phyloP scores from a whole-genome alignment of 2,329 filamentous ascomycete species.

The Waltergamsia citrina region DNA sequence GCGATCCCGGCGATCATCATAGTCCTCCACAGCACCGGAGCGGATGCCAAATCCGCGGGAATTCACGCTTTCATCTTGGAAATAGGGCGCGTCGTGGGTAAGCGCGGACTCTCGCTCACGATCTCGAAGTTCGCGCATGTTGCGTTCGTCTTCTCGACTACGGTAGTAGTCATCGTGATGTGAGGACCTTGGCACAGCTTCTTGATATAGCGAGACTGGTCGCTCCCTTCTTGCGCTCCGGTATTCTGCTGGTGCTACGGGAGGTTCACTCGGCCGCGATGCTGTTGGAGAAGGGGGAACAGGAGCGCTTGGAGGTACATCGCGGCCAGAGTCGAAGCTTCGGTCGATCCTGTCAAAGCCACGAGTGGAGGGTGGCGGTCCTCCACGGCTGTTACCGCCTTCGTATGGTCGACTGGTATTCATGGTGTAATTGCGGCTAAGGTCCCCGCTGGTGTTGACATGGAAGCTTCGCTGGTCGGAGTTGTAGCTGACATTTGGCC shows the following conservation, averaged over 20 bases:
- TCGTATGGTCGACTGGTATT: slow-evolving; percentile 26
- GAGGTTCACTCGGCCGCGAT: not conserved
- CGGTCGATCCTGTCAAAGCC: slow-evolving; percentile 62
- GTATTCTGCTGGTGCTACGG: slow-evolving; percentile 2
- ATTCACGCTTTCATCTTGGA: slow-evolving; percentile 35
- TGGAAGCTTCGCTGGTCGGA: slow-evolving; percentile 36
- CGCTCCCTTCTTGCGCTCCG: slow-evolving; percentile 22
- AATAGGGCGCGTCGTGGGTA: slow-evolving; percentile 19
- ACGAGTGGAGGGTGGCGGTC: slow-evolving; percentile 59
- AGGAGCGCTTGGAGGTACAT: slow-evolving; percentile 30
- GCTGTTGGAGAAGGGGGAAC: slow-evolving; percentile 22
- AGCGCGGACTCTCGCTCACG: slow-evolving; percentile 23
- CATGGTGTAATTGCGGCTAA: slow-evolving; percentile 30
- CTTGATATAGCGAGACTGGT: slow-evolving; percentile 44
- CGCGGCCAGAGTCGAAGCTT: slow-evolving; percentile 18
- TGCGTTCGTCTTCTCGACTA: slow-evolving; percentile 35
- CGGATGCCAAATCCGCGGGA: slow-evolving; percentile 44
- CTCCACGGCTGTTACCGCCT: slow-evolving; percentile 19
- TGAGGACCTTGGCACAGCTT: slow-evolving; percentile 29
- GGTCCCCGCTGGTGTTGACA: slow-evolving; percentile 32
- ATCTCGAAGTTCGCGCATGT: slow-evolving; percentile 31
- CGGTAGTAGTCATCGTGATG: slow-evolving; percentile 40
- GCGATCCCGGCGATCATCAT: slow-evolving; percentile 32
- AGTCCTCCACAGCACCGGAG: slow-evolving; percentile 24
- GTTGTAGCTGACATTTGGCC: slow-evolving; percentile 43